These are phyloP conservation scores for Thielaviopsis euricoi DNA, from an alignment of 2,329 filamentous ascomycete genomes.

Conservation along the genomic window DNA sequence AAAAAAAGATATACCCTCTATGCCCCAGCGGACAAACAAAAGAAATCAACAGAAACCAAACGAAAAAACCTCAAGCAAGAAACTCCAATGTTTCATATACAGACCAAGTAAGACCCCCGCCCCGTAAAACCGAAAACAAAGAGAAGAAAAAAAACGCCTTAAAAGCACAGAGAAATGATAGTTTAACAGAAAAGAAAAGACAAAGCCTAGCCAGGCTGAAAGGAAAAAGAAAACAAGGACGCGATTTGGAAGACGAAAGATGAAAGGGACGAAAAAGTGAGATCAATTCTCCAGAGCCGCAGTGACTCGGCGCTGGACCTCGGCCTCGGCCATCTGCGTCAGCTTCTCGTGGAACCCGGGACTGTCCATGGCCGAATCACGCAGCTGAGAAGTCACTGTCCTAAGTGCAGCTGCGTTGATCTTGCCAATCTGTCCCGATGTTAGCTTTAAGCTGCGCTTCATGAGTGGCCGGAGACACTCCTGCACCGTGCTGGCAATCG, in stretches of 20 bases:
- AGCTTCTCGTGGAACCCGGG: conserved; percentile 2
- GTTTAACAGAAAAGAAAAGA: no score
- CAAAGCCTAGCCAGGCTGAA: no score
- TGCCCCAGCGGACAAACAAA: neutral
- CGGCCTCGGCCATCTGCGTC: neutral
- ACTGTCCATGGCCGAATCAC: neutral
- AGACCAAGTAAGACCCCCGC: no score
- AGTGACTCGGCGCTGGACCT: conserved; percentile 4
- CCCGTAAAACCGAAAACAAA: no score
- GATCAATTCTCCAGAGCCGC: neutral
- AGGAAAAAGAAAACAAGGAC: neutral
- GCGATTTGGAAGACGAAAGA: no score
- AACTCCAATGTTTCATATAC: neutral
- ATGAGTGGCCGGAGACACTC: conserved; percentile 7
- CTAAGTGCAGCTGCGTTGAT: conserved; percentile 6
- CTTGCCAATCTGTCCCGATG: conserved; percentile 6
- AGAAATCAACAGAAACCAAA: neutral
- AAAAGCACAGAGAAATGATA: no score
- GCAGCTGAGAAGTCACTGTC: neutral
- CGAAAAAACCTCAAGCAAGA: no score
- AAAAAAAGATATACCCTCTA: neutral
- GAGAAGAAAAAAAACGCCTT: no score
- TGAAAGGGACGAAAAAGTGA: neutral
- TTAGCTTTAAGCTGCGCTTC: neutral
- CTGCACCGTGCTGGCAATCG: conserved; percentile 4